Evolutionary conservation across 306 rosid genomes (phyloP), one percentile per base, ranked within the genome.

Genomic region (Begonia fuchsioides): DNA sequence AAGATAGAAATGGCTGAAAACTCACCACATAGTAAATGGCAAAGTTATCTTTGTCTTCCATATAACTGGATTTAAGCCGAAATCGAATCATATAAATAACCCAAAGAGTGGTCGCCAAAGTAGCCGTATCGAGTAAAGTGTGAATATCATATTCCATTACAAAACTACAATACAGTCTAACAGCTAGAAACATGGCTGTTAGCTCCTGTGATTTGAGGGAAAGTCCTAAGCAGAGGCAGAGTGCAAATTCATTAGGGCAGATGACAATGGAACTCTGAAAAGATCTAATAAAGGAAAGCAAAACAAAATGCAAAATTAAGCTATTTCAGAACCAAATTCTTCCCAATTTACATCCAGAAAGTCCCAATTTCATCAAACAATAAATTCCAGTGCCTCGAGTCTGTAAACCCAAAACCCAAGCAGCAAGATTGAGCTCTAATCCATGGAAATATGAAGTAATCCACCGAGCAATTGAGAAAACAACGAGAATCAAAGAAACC

Each of bases 81-180:
- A 72, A 67, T 38, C 86, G 80, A 13, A 82, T 82, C 83, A 67
- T 75, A 57, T 78, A 82, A 43, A 82, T 75, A 45, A 82, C 93
- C 86, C 86, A 82, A 26, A 82, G 69, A 20, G 87, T 82, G 7
- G 93, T 72, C 32, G 17, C 75, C 59, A 82, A 56, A 13, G 93
- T 78, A 54, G 93, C 93, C 38, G 64, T 49, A 58, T 82, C 93
- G 43, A 82, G 83, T 56, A 82, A 3, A 32, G 93, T 82, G 63
- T 82, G 93, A 35, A 82, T 76, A 53, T 82, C 93, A 63, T 70
- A 82, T 68, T 82, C 93, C 80, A 82, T 78, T 8, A 78, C 93
- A 64, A 78, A 72, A 69, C 93, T 82, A 72, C 83, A 78, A 58
- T 72, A 82, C 10, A 82, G 78, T 62, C 87, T 78, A 47, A 68